Conservation (phyloP, 2,329 filamentous ascomycete species). For the Aureobasidium sp. region DNA sequence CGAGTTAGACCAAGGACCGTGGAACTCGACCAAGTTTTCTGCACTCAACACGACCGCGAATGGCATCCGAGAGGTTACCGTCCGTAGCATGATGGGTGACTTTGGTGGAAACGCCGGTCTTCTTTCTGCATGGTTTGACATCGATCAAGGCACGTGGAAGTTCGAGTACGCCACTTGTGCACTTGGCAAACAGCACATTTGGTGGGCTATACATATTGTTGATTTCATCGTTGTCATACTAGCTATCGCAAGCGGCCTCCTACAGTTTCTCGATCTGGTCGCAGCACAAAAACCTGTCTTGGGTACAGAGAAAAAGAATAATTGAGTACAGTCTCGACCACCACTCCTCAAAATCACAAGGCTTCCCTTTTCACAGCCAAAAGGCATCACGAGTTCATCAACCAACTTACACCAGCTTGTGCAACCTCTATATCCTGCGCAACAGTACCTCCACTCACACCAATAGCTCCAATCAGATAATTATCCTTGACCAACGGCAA, state of each 20-base stretch:
- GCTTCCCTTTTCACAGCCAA: neutral
- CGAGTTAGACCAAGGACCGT: neutral
- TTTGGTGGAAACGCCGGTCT: slow-evolving; percentile 89
- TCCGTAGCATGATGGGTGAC: slow-evolving; percentile 97
- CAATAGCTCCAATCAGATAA: slow-evolving; percentile 25
- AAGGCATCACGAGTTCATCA: neutral
- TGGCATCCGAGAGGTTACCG: slow-evolving; percentile 79
- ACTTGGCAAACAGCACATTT: slow-evolving; percentile 80
- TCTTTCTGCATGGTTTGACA: slow-evolving; percentile 83
- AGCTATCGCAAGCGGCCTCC: slow-evolving; percentile 12
- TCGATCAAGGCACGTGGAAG: slow-evolving; percentile 59
- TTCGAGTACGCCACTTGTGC: slow-evolving; percentile 74
- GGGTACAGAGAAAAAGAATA: neutral
- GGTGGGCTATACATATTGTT: slow-evolving; percentile 83
- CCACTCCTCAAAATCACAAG: neutral
- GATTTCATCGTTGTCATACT: slow-evolving; percentile 47
- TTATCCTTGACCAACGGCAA: slow-evolving; percentile 23
- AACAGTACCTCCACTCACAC: slow-evolving; percentile 25
- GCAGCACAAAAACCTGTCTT: neutral
- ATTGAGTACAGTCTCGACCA: neutral
- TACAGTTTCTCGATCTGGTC: neutral
- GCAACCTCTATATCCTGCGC: slow-evolving; percentile 24
- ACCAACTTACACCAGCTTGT: slow-evolving; percentile 15
- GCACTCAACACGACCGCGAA: slow-evolving; percentile 25
- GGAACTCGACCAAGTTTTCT: slow-evolving; percentile 32